Base-by-base conservation (phyloP, 306 rosid genomes). In the Hippophae gyantsensis region DNA sequence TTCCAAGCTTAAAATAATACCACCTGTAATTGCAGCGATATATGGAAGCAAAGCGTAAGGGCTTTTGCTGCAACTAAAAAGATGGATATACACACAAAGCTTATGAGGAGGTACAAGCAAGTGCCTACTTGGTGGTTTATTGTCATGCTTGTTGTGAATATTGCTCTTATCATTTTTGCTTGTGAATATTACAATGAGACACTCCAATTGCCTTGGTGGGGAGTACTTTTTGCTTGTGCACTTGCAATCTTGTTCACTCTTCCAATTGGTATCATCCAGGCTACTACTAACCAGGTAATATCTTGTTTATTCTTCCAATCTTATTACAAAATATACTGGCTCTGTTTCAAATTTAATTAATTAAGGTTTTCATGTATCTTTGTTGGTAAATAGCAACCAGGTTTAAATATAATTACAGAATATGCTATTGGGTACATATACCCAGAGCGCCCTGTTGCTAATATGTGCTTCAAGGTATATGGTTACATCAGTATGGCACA, bases 181-280 rank as follows among this genome's bases (percentile, higher is more conserved):
- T 76, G 74, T 40, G 57, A 74, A 52, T 56, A 79, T 74, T 89
- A 85, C 72, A 79, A 75, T 0, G 79, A 65, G 56, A 63, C 94
- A 7, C 94, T 89, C 65, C 94, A 85, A 66, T 63, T 88, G 70
- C 96, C 87, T 46, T 89, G 96, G 96, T 89, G 96, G 96, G 96
- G 94, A 18, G 88, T 81, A 3, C 43, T 89, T 54, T 83, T 85
- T 68, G 94, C 86, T 67, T 85, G 90, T 57, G 82, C 70, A 56
- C 73, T 85, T 64, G 72, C 94, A 44, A 38, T 89, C 64, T 51
- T 64, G 45, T 89, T 79, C 74, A 83, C 94, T 38, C 86, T 81
- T 50, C 94, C 94, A 12, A 71, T 83, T 3, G 96, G 96, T 57
- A 76, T 89, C 73, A 83, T 89, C 54, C 0, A 50, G 8, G 94